Evolutionary conservation across 805 yeast species (phyloP).

Genomic region (Ogataea minuta): DNA sequence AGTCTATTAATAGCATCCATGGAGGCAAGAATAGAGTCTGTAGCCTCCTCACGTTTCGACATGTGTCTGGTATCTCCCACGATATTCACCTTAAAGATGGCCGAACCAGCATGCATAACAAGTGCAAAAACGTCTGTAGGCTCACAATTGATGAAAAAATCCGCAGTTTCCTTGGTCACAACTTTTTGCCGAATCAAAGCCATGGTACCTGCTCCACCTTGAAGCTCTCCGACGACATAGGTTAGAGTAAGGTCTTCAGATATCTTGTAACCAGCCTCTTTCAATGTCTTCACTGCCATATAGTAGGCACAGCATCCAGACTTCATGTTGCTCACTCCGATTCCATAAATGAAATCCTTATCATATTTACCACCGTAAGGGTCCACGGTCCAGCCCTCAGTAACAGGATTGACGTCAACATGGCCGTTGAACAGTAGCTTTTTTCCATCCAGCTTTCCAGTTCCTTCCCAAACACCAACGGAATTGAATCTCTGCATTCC

Average conservation of each 20-base stretch:
- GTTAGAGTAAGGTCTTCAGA: slow-evolving; percentile 31
- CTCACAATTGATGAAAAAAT: slow-evolving; percentile 32
- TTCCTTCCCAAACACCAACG: slow-evolving; percentile 32
- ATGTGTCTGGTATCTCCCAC: slow-evolving; percentile 34
- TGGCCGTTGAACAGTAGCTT: slow-evolving; percentile 33
- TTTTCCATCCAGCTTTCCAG: slow-evolving; percentile 20
- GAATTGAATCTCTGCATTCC: slow-evolving; percentile 29
- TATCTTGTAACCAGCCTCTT: slow-evolving; percentile 30
- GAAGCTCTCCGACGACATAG: slow-evolving; percentile 30
- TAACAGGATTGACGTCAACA: slow-evolving; percentile 34
- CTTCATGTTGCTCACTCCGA: slow-evolving; percentile 35
- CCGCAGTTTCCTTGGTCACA: slow-evolving; percentile 29
- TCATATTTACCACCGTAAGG: slow-evolving; percentile 30
- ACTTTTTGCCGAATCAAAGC: slow-evolving; percentile 26
- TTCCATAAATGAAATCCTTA: slow-evolving; percentile 30
- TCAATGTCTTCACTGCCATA: slow-evolving; percentile 32
- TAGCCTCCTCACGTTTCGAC: slow-evolving; percentile 34
- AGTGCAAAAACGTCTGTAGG: slow-evolving; percentile 33
- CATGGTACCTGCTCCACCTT: slow-evolving; percentile 34
- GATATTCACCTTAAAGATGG: slow-evolving; percentile 29
- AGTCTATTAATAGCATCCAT: slow-evolving; percentile 30
- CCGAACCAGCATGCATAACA: slow-evolving; percentile 34
- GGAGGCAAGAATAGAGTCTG: slow-evolving; percentile 32
- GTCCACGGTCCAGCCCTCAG: slow-evolving; percentile 35
- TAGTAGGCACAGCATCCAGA: slow-evolving; percentile 34